Evolutionary conservation across 352 stramenopile species (phyloP).

Genomic region (Phytophthora pisi): DNA sequence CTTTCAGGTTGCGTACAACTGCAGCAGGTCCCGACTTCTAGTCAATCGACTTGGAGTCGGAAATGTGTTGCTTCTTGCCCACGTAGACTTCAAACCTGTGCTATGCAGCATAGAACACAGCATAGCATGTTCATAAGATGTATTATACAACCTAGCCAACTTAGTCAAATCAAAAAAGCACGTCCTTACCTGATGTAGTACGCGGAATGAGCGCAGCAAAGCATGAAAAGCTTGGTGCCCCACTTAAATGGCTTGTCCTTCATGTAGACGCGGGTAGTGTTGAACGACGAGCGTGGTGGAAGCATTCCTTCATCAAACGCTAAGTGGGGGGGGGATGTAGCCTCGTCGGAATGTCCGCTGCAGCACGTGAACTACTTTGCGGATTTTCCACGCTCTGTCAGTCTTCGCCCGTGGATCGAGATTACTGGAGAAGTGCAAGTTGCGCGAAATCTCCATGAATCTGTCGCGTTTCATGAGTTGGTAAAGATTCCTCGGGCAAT

Average conservation of each 20-base stretch:
- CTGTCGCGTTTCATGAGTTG: not conserved
- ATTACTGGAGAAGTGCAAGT: slow-evolving; percentile 10
- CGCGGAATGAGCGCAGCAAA: not conserved
- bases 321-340: not conserved
- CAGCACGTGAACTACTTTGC: slow-evolving; percentile 3
- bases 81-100: not conserved
- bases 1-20: slow-evolving; percentile 11
- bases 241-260: not conserved
- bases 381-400: slow-evolving; percentile 4
- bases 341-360: not conserved
- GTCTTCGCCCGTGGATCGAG: not conserved
- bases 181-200: not conserved
- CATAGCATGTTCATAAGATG: not conserved
- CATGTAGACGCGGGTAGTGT: not conserved
- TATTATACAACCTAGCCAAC: not conserved
- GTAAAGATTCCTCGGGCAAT: not conserved
- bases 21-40: slow-evolving; percentile 9
- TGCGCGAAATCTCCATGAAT: slow-evolving; percentile 5
- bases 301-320: slow-evolving; percentile 12
- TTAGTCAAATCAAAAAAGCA: not conserved
- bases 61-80: slow-evolving; percentile 9
- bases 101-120: not conserved
- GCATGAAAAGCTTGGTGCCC: not conserved
- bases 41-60: not conserved
- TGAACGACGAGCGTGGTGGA: not conserved